Evolutionary conservation across 331 rosid genomes (phyloP).

Genomic region (Malus hybrid): DNA sequence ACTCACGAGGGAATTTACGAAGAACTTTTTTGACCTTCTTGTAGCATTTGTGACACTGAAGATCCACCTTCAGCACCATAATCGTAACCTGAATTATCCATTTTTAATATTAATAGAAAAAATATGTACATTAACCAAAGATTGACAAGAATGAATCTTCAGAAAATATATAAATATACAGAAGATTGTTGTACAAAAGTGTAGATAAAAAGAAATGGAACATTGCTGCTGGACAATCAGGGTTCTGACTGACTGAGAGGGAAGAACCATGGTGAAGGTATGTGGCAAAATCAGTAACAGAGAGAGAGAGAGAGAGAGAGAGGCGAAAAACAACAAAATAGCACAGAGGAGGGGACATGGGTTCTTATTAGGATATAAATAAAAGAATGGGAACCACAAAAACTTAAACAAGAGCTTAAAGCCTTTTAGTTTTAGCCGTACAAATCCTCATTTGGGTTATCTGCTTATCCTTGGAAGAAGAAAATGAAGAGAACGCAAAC

Average conservation of each 20-base stretch:
- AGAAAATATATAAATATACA: neutral
- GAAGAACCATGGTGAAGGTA: neutral
- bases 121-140: too few relatives aligned
- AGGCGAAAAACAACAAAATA: too few relatives aligned
- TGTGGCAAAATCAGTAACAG: neutral
- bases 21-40: slow-evolving; percentile 80
- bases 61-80: slow-evolving; percentile 41
- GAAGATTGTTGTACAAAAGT: neutral
- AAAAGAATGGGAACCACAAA: too few relatives aligned
- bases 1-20: slow-evolving; percentile 34
- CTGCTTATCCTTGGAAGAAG: too few relatives aligned
- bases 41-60: slow-evolving; percentile 53
- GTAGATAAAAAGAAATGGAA: neutral
- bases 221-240: too few relatives aligned
- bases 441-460: neutral
- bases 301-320: too few relatives aligned
- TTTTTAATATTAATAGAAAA: too few relatives aligned
- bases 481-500: neutral
- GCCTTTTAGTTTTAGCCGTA: neutral
- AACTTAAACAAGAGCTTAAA: neutral
- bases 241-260: too few relatives aligned
- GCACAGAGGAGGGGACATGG: too few relatives aligned
- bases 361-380: too few relatives aligned
- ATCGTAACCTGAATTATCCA: neutral
- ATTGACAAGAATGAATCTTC: too few relatives aligned